Percentiles rank a stretch among this genome's conserved stretches.
Conservation (phyloP, 2,329 filamentous ascomycete species). For the Beauveria australis region DNA sequence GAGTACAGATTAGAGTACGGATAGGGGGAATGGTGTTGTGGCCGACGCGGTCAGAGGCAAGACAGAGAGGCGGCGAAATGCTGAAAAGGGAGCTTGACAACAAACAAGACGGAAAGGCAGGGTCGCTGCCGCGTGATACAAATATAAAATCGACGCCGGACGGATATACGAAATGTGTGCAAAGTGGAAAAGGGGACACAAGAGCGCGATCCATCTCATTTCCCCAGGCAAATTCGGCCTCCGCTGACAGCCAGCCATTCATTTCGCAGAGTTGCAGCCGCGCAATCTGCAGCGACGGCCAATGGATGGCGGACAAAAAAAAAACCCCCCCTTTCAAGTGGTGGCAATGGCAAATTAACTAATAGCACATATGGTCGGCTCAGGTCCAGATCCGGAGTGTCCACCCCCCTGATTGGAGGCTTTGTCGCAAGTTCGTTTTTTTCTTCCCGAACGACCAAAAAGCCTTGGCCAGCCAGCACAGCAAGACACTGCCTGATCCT, state of each 20-base stretch:
- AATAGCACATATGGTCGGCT: background rate
- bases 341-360: constrained; percentile 7
- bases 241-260: constrained; percentile 2
- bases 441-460: too few relatives aligned
- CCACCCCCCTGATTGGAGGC: background rate
- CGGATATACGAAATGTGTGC: background rate
- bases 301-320: background rate
- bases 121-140: background rate
- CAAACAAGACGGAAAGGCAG: background rate
- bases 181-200: background rate
- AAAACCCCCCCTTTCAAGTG: background rate
- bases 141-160: background rate
- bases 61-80: background rate
- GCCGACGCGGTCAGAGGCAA: background rate
- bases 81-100: background rate
- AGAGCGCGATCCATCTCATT: constrained; percentile 9
- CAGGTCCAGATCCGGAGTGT: background rate
- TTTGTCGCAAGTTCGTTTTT: too few relatives aligned
- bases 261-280: constrained; percentile 3
- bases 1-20: background rate
- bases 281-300: constrained; percentile 2
- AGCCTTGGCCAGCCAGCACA: background rate
- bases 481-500: background rate
- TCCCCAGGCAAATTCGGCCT: constrained; percentile 7
- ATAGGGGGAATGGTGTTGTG: background rate